Evolutionary conservation across 1,139 yeast genomes (phyloP), one percentile per base, ranked within the genome.

Genomic region (Candida labiduridarum): DNA sequence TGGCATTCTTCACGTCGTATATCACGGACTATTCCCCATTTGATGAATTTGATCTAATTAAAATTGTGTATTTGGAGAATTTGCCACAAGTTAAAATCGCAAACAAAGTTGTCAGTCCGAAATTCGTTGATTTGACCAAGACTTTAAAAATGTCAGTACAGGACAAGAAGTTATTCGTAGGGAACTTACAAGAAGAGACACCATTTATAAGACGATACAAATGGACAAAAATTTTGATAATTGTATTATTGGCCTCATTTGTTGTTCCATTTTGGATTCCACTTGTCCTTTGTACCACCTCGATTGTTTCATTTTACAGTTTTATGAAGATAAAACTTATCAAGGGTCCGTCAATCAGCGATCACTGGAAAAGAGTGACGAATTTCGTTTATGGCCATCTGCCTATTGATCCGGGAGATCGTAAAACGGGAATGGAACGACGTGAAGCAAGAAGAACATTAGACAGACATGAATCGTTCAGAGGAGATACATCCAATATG

Each of bases 251-350:
- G 1, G 65, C 74, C 0, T 53, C 68, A 7, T 58, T 76, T n/a
- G 59, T 80, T 29, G 52, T 80, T 3, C 84, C 87, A 0, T 50
- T 83, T 16, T 76, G 85, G 78, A 67, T 83, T 27, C 87, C 88
- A 0, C 49, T 80, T 9, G 73, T 82, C 5, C 57, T 83, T n/a
- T 61, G 70, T 9, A 71, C 76, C 0, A 75, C 80, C 49, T 54
- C 73, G 1, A 43, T 63, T 19, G 74, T 71, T 12, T 72, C 79
- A 1, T 51, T 68, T 2, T 74, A 71, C 57, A 73, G 79, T 55
- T 60, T 65, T 59, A 48, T 72, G 47, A 75, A 75, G 49, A 62
- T 72, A 34, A 55, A 62, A 49, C 33, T 72, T 3, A 52, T 68
- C 14, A 49, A 49, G 8, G 47, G 61, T 2, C 74, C 75, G 0